phyloP scores from a whole-genome alignment of 352 stramenopile species.

The Phytopythium ostracodes region DNA sequence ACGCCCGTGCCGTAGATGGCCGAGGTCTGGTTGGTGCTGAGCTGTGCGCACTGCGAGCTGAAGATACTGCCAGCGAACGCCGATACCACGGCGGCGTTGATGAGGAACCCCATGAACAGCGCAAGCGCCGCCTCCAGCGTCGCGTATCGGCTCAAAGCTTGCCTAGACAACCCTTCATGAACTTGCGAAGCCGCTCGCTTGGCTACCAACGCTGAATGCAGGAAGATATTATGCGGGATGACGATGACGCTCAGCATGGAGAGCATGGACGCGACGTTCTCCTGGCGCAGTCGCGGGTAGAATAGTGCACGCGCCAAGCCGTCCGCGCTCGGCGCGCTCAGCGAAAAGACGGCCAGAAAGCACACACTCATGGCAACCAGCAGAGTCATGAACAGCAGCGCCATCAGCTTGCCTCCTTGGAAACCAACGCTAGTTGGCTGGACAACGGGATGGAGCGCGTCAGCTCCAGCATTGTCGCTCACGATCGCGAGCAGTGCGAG shows the following conservation, averaged over 20 bases:
- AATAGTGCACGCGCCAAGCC: conserved; percentile 78
- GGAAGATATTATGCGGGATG: conserved; percentile 95
- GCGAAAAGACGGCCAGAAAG: conserved; percentile 85
- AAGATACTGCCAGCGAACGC: conserved; percentile 91
- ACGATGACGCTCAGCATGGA: conserved; percentile 89
- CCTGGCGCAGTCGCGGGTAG: conserved; percentile 49
- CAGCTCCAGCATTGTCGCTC: conserved; percentile 32
- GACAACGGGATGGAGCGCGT: background rate
- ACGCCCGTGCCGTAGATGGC: conserved; percentile 44
- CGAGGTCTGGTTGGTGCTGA: conserved; percentile 51
- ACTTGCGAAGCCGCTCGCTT: conserved; percentile 21
- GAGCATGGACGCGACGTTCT: conserved; percentile 62
- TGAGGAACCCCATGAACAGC: conserved; percentile 86
- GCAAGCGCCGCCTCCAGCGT: conserved; percentile 80
- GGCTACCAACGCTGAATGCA: conserved; percentile 90
- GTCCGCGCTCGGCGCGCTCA: conserved; percentile 47
- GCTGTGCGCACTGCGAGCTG: conserved; percentile 40
- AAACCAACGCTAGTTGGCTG: conserved; percentile 6
- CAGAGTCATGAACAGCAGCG: conserved; percentile 84
- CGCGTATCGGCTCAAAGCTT: conserved; percentile 75
- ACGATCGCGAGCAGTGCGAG: conserved; percentile 89
- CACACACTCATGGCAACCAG: conserved; percentile 86
- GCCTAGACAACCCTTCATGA: background rate
- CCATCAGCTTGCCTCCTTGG: conserved; percentile 25
- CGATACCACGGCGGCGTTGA: conserved; percentile 89